A percentile compares a stretch with the other conserved stretches of the same genome.
phyloP scores from a whole-genome alignment of 2,329 filamentous ascomycete species.

The Paracoccidioides brasiliensis region DNA sequence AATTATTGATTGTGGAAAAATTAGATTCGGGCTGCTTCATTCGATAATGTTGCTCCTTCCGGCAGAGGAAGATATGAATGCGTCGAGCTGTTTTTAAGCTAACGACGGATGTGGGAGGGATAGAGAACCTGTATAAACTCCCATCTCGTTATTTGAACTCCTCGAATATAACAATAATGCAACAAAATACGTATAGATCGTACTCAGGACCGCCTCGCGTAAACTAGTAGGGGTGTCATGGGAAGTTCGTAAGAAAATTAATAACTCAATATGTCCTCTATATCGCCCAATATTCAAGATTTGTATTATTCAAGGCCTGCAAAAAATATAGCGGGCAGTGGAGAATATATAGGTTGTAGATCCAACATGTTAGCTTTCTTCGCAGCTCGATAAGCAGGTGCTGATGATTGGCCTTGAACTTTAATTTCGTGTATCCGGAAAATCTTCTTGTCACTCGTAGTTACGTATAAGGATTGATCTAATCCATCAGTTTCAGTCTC shows the following conservation, averaged over 20 bases:
- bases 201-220: neutral
- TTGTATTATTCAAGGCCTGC: constrained; percentile 16
- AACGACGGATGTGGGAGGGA: neutral
- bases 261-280: neutral
- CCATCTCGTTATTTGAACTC: neutral
- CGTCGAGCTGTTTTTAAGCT: neutral
- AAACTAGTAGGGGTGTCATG: neutral
- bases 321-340: constrained; percentile 21
- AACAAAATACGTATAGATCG: neutral
- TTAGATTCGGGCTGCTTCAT: neutral
- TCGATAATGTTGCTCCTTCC: neutral
- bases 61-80: neutral
- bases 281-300: neutral
- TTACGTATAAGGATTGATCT: constrained; percentile 22
- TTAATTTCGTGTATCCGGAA: constrained; percentile 28
- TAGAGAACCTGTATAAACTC: neutral
- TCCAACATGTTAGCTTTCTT: constrained; percentile 29
- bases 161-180: neutral
- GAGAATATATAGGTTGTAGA: constrained; percentile 14
- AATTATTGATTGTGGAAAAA: neutral
- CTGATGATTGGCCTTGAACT: constrained; percentile 26
- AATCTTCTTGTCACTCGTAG: constrained; percentile 24
- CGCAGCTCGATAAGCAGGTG: constrained; percentile 25
- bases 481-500: constrained; percentile 1
- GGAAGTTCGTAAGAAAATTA: neutral